Percentiles rank a stretch among this genome's conserved stretches.
phyloP scores from a whole-genome alignment of 768 basidiomycete genomes.

The Lactifluus echinatus region DNA sequence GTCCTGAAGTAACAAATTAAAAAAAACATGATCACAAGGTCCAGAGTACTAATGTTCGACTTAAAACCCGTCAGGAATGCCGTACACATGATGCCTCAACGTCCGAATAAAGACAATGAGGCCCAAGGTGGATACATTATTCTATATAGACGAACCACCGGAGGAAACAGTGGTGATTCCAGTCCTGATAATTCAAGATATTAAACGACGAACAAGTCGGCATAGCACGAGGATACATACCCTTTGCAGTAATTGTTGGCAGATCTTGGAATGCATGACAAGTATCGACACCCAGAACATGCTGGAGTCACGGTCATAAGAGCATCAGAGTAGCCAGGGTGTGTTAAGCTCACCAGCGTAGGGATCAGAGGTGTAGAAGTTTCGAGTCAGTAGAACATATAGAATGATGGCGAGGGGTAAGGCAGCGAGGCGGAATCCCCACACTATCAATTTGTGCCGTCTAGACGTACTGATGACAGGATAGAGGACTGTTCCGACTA shows the following conservation, averaged over 20 bases:
- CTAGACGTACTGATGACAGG: slow-evolving; percentile 80
- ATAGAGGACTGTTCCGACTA: slow-evolving; percentile 77
- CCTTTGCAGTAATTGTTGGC: slow-evolving; percentile 60
- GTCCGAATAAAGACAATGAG: background rate
- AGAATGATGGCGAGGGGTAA: slow-evolving; percentile 70
- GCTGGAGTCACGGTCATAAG: slow-evolving; percentile 38
- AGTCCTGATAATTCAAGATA: background rate
- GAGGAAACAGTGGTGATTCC: slow-evolving; percentile 6
- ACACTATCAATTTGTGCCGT: slow-evolving; percentile 63
- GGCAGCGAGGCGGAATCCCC: slow-evolving; percentile 63
- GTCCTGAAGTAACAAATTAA: background rate
- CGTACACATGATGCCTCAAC: background rate
- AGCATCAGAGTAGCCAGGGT: background rate
- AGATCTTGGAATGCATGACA: slow-evolving; percentile 80
- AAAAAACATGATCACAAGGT: background rate
- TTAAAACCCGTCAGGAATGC: background rate
- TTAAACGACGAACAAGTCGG: background rate
- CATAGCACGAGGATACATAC: slow-evolving; percentile 24
- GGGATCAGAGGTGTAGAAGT: slow-evolving; percentile 87
- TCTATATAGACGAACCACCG: slow-evolving; percentile 1
- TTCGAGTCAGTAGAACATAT: slow-evolving; percentile 73
- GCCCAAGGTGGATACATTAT: background rate
- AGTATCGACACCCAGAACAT: slow-evolving; percentile 79
- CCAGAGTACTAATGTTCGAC: background rate
- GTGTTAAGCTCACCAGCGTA: slow-evolving; percentile 53